Evolutionary conservation across 768 basidiomycete species (phyloP).

Genomic region (Collybia nuda): DNA sequence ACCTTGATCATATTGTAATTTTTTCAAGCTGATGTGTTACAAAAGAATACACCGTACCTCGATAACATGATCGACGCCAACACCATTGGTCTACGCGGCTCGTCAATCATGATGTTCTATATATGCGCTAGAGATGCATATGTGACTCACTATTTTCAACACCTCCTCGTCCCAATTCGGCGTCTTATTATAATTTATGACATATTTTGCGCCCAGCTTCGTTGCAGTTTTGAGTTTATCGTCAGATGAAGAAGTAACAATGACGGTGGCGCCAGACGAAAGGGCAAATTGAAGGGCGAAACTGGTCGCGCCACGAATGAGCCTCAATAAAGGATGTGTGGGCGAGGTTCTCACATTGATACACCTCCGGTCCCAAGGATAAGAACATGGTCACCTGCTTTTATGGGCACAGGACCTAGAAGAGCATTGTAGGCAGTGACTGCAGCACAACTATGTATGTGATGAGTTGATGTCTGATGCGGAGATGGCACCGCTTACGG

Average conservation of each 20-base stretch:
- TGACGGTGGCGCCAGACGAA: constrained; percentile 61
- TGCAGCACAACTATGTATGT: constrained; percentile 47
- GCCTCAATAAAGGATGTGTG: neutral
- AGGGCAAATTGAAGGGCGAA: constrained; percentile 63
- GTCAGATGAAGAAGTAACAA: constrained; percentile 68
- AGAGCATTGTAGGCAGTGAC: constrained; percentile 67
- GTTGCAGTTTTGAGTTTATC: constrained; percentile 54
- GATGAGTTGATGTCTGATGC: neutral
- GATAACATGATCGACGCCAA: constrained; percentile 38
- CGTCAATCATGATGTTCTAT: constrained; percentile 14
- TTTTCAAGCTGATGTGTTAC: constrained; percentile 2
- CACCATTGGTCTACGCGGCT: constrained; percentile 32
- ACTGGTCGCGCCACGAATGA: constrained; percentile 20
- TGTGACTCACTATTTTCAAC: constrained; percentile 36
- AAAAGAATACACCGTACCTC: constrained; percentile 22
- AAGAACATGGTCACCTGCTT: constrained; percentile 59
- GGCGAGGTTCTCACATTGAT: constrained; percentile 37
- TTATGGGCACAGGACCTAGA: constrained; percentile 45
- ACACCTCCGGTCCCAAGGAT: constrained; percentile 59
- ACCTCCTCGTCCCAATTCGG: constrained; percentile 61
- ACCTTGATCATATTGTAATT: constrained; percentile 38
- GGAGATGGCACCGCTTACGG: constrained; percentile 34
- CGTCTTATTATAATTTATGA: constrained; percentile 62
- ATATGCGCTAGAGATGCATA: neutral
- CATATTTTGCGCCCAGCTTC: constrained; percentile 49